Percentiles rank a stretch among this genome's conserved stretches.
phyloP scores from a whole-genome alignment of 805 yeast genomes.

The Kodamaea fukazawae region DNA sequence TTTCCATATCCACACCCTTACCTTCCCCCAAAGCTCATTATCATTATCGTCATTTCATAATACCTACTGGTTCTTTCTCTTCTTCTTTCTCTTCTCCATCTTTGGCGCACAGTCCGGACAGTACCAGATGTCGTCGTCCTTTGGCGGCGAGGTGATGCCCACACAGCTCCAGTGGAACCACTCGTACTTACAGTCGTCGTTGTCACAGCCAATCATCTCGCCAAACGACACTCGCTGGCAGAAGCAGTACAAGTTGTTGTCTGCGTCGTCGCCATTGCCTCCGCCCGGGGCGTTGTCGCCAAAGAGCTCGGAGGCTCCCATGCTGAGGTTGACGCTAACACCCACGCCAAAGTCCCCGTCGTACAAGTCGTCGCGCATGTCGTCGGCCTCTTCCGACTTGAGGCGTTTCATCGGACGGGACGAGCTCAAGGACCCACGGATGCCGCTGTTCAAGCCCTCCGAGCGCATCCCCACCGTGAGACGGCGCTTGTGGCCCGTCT shows the following conservation, averaged over 20 bases:
- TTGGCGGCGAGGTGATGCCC: conserved; percentile 83
- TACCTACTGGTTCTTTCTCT: conserved; percentile 26
- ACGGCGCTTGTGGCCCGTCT: conserved; percentile 25
- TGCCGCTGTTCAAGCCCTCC: conserved; percentile 3
- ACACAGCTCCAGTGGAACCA: conserved; percentile 98
- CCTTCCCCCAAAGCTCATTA: no score
- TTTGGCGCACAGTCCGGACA: conserved; percentile 76
- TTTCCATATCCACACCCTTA: no score
- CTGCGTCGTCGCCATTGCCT: conserved; percentile 44
- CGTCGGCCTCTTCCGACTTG: conserved; percentile 15
- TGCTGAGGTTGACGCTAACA: conserved; percentile 9
- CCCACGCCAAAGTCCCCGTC: conserved; percentile 11
- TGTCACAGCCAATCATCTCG: conserved; percentile 95
- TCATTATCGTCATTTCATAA: no score
- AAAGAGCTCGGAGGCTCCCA: conserved; percentile 1
- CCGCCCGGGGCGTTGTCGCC: conserved; percentile 3
- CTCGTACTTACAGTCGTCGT: conserved; percentile 79
- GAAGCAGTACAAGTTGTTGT: conserved; percentile 63
- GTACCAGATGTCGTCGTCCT: conserved; percentile 79
- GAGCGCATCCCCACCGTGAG: conserved; percentile 13
- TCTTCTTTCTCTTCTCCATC: conserved; percentile 44
- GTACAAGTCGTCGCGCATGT: conserved; percentile 8
- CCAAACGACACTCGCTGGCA: conserved; percentile 95
- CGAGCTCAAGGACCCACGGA: conserved; percentile 1
- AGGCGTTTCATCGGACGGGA: conserved; percentile 11